Base-by-base conservation (phyloP, 257 asterid species). In the Vinca minor region DNA sequence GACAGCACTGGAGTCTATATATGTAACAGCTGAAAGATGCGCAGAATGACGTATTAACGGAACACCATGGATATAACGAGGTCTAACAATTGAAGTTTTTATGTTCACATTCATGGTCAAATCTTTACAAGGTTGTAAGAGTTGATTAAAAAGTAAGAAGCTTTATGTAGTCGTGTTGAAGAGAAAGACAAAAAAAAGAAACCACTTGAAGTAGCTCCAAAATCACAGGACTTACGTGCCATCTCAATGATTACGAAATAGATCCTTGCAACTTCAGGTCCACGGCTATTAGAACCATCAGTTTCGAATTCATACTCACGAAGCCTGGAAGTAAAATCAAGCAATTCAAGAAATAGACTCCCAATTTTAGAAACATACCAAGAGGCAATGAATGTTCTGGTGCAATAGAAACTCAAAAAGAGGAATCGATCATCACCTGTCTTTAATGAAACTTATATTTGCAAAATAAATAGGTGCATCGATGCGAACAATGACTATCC, bases 381-480 rank as follows among this genome's bases (percentile, higher is more conserved):
- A 36, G 4, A n/a, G 17, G 32, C 48, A 23, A 25, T 32, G 35
- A 35, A 46, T 26, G 15, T 31, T 17, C 7, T 20, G 35, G 29
- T 20, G 63, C 28, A 5, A n/a, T 42, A 35, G 50, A 4, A 71
- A 59, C 20, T 75, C 26, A 1, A 32, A 36, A 4, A 34, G 57
- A 70, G 57, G 60, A 56, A 54, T 28, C 38, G 32, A 45, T 31
- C 50, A 36, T 80, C 64, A 87, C 98, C 94, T 85, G 81, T 92
- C 98, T 70, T 92, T 92, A 55, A 92, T 92, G 81, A 82, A 92
- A 76, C 96, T 92, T 78, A 68, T 92, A 69, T 92, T 92, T 47
- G 98, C 98, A 69, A 92, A 92, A 79, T 92, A 92, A 52, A 92
- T 89, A 15, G 98, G 98, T 1, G 98, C 93, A 79, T 92, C 98